Evolutionary conservation across 208 protist genomes (phyloP), one percentile per base, ranked within the genome.

Genomic region (Leishmania braziliensis): DNA sequence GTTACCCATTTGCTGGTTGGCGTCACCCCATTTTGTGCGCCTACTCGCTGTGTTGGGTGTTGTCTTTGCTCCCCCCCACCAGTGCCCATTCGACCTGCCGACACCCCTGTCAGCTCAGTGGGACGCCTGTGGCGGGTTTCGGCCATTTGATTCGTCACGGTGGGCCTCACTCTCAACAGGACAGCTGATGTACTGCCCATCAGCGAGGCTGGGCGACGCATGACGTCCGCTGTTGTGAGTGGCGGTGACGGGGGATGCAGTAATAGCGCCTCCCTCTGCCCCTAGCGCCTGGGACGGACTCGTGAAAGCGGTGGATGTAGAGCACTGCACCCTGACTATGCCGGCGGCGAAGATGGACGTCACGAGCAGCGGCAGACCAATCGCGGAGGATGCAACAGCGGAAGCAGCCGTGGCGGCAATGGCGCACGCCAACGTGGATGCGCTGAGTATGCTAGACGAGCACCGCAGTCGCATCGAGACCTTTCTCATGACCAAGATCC

Each of bases 161-260:
- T 87, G 5, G 92, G 86, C 6, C 75, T 95, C 29, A 79, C 86
- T 29, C 75, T 87, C 56, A 91, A 89, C 83, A 10, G 89, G 33
- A 87, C 85, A 23, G 51, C 85, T 43, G 92, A 93, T 66, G 81
- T 93, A 20, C 79, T 92, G 63, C 84, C 83, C 58, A 84, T 93
- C 46, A 88, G 84, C 29, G 75, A 83, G 6, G 89, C 84, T 16
- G 90, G 92, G 14, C 84, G 85, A 14, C 88, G 82, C 73, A 90
- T 87, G 0, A 90, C 88, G 6, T 88, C 89, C 14, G 89, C 82
- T 63, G 86, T 93, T 0, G 89, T 93, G 51, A 43, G 46, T 16
- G 72, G 62, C 83, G 72, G 85, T 53, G 81, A 54, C 46, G 77
- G 62, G 48, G 71, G 62, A 62, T 48, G 88, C 53, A 54, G 80